These are phyloP conservation scores for Uncinocarpus reesii DNA, from an alignment of 2,329 filamentous ascomycete genomes.

Conservation along the genomic window DNA sequence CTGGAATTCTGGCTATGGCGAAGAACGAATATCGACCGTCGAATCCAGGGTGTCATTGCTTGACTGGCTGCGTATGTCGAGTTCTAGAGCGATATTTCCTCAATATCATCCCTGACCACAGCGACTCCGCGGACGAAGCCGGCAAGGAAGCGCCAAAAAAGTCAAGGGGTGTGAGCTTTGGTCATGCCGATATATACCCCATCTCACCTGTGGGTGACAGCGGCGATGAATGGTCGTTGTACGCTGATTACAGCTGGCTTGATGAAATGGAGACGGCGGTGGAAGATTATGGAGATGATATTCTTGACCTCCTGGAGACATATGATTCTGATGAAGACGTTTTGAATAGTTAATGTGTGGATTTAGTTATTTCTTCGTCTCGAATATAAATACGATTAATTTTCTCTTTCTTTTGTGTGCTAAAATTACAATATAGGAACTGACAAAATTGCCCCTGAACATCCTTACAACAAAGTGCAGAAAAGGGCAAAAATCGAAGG, in stretches of 20 bases:
- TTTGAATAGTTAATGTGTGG: not conserved
- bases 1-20: not conserved
- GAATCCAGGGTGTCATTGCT: not conserved
- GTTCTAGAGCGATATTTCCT: constrained; percentile 2
- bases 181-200: constrained; percentile 1
- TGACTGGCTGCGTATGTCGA: not conserved
- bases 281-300: not conserved
- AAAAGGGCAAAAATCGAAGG: too few relatives aligned
- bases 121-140: not conserved
- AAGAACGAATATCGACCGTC: not conserved
- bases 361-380: not conserved
- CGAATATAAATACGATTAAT: too few relatives aligned
- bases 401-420: too few relatives aligned
- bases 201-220: not conserved
- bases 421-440: too few relatives aligned
- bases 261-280: not conserved
- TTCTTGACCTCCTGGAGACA: not conserved
- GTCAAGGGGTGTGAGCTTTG: not conserved
- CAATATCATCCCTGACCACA: not conserved
- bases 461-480: too few relatives aligned
- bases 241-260: not conserved
- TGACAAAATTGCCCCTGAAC: too few relatives aligned
- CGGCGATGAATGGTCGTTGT: not conserved
- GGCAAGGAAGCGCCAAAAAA: not conserved
- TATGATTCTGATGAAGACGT: not conserved